Evolutionary conservation across 2,329 filamentous ascomycete genomes (phyloP), one percentile per base, ranked within the genome.

Genomic region (Beauveria caledonica): DNA sequence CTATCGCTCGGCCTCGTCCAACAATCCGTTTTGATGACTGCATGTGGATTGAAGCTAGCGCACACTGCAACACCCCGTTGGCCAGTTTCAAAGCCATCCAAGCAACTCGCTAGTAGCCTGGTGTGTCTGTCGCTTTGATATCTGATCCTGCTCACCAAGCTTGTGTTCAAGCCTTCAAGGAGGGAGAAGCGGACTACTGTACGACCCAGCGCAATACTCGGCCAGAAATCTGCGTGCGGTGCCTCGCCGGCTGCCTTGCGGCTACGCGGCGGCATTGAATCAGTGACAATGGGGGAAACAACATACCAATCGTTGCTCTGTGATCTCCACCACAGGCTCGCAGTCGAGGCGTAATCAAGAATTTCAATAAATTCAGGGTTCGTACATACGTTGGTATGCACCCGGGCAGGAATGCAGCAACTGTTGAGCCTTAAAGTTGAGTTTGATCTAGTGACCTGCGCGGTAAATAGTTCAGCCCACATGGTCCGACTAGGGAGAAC

Each of bases 31-130:
- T 21, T 48, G 27, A 48, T 39, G 29, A 44, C 29, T 49, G 44
- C 57, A 52, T 36, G 57, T 52, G 39, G 53, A 59, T 53, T 40
- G 48, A 59, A 40, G 8, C 57, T 59, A 59, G 57, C 27, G 40
- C 48, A 19, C 15, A 40, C 36, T 15, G 13, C 21, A 40, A 13
- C 40, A 25, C 53, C 36, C 53, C 36, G 29, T 23, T 46, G 29
- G 11, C 50, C 40, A 36, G 53, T 58, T 58, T 58, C 54, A 57
- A 23, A 48, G n/a, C 52, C 9, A 39, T 29, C 11, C 19, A 40
- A 52, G 36, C 23, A 29, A 51, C 27, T 19, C 40, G 29, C 29
- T 36, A 45, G 39, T 27, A 27, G 25, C 46, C 36, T 52, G 23
- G 36, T 21, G 46, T 45, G 39, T n/a, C 29, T 44, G 48, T 46